Percentiles rank a stretch among this genome's conserved stretches.
phyloP scores from a whole-genome alignment of 305 asterid genomes.

The Solanum aculeatissimum region DNA sequence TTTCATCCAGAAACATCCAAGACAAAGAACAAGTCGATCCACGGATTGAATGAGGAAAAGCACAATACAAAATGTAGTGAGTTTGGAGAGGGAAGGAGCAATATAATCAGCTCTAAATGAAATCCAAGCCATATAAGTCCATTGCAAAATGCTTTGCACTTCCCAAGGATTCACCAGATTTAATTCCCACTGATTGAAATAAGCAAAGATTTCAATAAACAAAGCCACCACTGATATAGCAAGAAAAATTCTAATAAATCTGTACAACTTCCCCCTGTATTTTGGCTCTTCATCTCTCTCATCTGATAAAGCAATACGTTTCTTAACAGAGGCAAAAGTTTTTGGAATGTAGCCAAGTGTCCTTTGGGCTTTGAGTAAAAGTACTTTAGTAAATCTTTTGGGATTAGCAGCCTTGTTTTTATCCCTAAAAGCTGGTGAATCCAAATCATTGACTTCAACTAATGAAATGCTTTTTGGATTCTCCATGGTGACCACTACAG shows the following conservation, averaged over 20 bases:
- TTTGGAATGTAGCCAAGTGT: slow-evolving; percentile 40
- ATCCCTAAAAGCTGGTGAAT: slow-evolving; percentile 32
- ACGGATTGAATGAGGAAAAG: slow-evolving; percentile 75
- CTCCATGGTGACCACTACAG: slow-evolving; percentile 66
- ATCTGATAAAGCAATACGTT: slow-evolving; percentile 68
- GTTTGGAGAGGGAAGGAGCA: slow-evolving; percentile 47
- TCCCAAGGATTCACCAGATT: slow-evolving; percentile 53
- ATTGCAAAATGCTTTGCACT: slow-evolving; percentile 55
- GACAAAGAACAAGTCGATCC: slow-evolving; percentile 60
- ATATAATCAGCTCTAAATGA: slow-evolving; percentile 59
- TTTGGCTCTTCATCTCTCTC: slow-evolving; percentile 60
- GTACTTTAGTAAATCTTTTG: slow-evolving; percentile 56
- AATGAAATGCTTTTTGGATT: slow-evolving; percentile 35
- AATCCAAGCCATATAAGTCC: slow-evolving; percentile 73
- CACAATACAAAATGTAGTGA: slow-evolving; percentile 71
- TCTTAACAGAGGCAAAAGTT: slow-evolving; percentile 41
- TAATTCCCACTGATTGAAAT: slow-evolving; percentile 67
- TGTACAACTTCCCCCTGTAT: slow-evolving; percentile 56
- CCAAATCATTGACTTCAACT: slow-evolving; percentile 35
- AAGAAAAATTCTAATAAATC: slow-evolving; percentile 62
- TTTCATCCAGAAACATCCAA: slow-evolving; percentile 89
- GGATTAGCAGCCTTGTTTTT: slow-evolving; percentile 58
- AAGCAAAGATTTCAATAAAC: slow-evolving; percentile 54
- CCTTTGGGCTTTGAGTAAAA: slow-evolving; percentile 57
- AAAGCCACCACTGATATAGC: slow-evolving; percentile 59